Conservation (phyloP, 495 filamentous ascomycete genomes). For the Talaromyces trachyspermus region DNA sequence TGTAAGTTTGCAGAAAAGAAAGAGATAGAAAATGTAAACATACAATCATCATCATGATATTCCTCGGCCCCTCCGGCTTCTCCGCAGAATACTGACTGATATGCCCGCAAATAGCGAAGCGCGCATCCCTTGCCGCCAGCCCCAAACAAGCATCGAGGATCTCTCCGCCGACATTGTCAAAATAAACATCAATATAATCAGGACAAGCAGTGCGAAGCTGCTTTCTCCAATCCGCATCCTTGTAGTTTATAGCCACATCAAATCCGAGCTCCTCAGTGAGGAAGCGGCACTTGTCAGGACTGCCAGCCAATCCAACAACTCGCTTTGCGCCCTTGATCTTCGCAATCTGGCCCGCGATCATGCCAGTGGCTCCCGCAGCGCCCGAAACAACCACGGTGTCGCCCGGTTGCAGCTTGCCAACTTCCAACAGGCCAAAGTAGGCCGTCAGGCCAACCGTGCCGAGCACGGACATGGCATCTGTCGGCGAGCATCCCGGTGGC, state of each 20-base stretch:
- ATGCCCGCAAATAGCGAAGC: constrained; percentile 48
- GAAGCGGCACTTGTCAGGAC: constrained; percentile 40
- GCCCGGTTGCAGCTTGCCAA: constrained; percentile 48
- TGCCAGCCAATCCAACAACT: constrained; percentile 47
- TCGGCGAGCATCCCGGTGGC: constrained; percentile 40
- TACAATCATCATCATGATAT: constrained; percentile 45
- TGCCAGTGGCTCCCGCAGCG: constrained; percentile 65
- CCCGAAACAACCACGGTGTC: constrained; percentile 63
- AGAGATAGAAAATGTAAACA: constrained; percentile 12
- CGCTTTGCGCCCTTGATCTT: constrained; percentile 51
- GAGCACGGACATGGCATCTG: constrained; percentile 54
- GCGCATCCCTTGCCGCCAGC: constrained; percentile 35
- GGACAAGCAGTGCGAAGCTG: constrained; percentile 40
- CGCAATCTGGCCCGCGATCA: constrained; percentile 61
- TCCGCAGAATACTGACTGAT: constrained; percentile 47
- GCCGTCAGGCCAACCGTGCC: constrained; percentile 56
- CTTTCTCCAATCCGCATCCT: constrained; percentile 43
- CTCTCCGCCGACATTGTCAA: constrained; percentile 51
- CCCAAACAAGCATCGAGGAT: constrained; percentile 47
- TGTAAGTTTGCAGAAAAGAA: constrained; percentile 3
- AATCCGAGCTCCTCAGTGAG: constrained; percentile 43
- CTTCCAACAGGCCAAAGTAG: constrained; percentile 57
- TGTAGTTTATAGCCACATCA: constrained; percentile 50
- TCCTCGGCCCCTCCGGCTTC: constrained; percentile 38
- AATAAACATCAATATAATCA: constrained; percentile 50